Evolutionary conservation across 306 rosid genomes (phyloP).

Genomic region (Cucumis melo): DNA sequence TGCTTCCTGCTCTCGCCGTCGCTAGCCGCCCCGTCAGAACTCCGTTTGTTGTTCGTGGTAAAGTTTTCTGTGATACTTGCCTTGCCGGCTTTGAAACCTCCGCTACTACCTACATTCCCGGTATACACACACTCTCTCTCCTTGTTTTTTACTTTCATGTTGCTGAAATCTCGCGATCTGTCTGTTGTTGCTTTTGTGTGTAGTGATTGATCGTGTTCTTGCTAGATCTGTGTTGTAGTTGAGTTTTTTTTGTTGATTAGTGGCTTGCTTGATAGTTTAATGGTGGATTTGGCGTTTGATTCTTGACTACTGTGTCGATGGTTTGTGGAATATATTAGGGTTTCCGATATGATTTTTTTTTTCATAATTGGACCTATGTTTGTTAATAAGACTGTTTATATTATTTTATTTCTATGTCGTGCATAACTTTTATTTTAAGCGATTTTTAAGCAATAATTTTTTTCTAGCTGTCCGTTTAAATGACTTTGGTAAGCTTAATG

Average conservation of each 20-base stretch:
- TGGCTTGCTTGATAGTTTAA: background rate
- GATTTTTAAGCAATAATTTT: too few relatives aligned
- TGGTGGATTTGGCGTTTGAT: background rate
- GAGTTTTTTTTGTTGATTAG: background rate
- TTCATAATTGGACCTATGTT: background rate
- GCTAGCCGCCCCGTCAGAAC: slow-evolving; percentile 42
- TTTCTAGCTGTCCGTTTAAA: too few relatives aligned
- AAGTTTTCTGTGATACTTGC: slow-evolving; percentile 69
- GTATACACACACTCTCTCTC: slow-evolving; percentile 16
- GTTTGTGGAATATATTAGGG: background rate
- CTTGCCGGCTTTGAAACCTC: slow-evolving; percentile 78
- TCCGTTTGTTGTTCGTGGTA: slow-evolving; percentile 48
- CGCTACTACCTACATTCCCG: slow-evolving; percentile 56
- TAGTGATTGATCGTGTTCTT: background rate
- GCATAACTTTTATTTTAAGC: background rate
- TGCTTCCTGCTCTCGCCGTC: slow-evolving; percentile 58
- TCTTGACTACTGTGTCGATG: background rate
- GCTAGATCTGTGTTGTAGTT: background rate
- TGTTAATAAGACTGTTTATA: background rate
- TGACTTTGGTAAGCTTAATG: background rate
- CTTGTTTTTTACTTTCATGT: background rate
- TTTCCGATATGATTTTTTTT: too few relatives aligned
- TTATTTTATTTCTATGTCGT: background rate
- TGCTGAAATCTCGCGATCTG: background rate
- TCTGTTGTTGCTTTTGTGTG: background rate